These are phyloP conservation scores for Colletotrichum salicis DNA, from an alignment of 2,329 filamentous ascomycete species.

Conservation along the genomic window DNA sequence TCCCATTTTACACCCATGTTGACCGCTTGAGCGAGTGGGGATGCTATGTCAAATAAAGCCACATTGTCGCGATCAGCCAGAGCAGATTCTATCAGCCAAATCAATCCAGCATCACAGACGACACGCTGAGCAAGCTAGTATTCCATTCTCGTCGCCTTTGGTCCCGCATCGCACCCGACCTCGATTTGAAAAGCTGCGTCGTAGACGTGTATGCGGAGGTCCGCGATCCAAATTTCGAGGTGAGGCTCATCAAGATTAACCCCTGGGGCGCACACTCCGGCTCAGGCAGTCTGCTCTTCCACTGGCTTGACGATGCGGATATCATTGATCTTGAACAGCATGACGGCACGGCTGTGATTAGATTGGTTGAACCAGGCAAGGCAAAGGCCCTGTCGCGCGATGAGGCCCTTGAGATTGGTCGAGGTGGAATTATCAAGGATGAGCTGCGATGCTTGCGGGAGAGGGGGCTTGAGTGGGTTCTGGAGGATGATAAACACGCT, in stretches of 20 bases:
- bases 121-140: neutral
- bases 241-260: neutral
- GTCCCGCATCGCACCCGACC: neutral
- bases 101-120: neutral
- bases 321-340: neutral
- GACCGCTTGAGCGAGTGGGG: neutral
- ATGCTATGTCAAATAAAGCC: neutral
- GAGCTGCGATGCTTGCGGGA: neutral
- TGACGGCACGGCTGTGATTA: neutral
- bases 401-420: neutral
- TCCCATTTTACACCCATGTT: neutral
- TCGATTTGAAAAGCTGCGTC: neutral
- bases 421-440: neutral
- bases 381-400: neutral
- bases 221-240: neutral
- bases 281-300: neutral
- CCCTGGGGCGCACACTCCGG: neutral
- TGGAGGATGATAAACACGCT: neutral
- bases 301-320: neutral
- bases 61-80: neutral
- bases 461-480: neutral
- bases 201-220: neutral
- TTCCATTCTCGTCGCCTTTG: accelerated
- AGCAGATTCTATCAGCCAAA: neutral
- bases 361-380: neutral